Base-by-base conservation (phyloP, 225 moss, liverwort and hornwort genomes). In the Lunularia cruciata region DNA sequence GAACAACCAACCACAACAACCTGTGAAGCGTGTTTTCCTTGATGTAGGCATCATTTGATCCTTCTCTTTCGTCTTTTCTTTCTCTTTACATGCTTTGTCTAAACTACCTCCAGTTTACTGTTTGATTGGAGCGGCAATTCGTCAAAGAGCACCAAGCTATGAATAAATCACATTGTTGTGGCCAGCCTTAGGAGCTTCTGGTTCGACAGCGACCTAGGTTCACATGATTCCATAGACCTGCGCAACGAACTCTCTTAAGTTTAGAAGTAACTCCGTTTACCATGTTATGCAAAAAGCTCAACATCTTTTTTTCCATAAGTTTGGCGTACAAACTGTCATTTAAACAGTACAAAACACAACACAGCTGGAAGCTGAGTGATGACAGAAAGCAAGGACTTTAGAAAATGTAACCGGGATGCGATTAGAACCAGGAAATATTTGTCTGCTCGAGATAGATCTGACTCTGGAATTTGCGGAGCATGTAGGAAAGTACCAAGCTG, bases 181-280 rank as follows among this genome's bases (percentile, higher is more conserved):
- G 33, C 70, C 23, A 76, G 30, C 67, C 46, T 68, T 57, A 57
- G 76, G 14, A 65, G 57, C 34, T 81, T 81, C 58, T 69, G 62
- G 38, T 81, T 73, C 28, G 80, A 81, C 19, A 81, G 80, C 0
- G 73, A 62, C 8, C 68, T 36, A 5, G 62, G 65, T 36, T 37
- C 76, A 72, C 80, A 81, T 1, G 73, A 72, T 18, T 69, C 75
- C 73, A 64, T 42, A 6, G 65, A 43, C 40, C 80, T 80, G 80
- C 42, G 62, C 26, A 71, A 20, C 32, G n/a, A 49, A 10, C 16
- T 73, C 20, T 65, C 26, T 23, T 22, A 3, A 20, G 2, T 2
- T 40, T 26, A 39, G 6, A 16, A n/a, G 63, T 16, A n/a, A n/a
- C n/a, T n/a, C n/a, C n/a, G n/a, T n/a, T n/a, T n/a, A n/a, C n/a